Evolutionary conservation across 2,329 filamentous ascomycete species (phyloP).

Genomic region (Penicillium sp.): DNA sequence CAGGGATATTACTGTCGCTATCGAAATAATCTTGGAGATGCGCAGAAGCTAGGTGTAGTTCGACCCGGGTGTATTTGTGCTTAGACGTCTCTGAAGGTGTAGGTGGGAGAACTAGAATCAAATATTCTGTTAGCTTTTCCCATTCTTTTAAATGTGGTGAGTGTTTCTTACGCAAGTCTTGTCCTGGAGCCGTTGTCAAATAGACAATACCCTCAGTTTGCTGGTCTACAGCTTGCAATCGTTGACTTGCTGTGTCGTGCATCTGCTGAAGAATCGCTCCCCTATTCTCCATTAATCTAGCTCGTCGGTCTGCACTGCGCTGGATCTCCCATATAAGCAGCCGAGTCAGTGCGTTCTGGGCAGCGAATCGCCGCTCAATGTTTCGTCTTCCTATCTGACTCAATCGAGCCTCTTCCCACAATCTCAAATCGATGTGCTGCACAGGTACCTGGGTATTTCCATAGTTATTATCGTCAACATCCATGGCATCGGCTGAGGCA

Average conservation of each 20-base stretch:
- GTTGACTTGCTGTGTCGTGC: slow-evolving; percentile 30
- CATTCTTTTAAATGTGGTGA: not conserved
- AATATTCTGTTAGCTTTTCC: not conserved
- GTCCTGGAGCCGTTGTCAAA: slow-evolving; percentile 36
- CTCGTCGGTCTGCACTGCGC: slow-evolving; percentile 36
- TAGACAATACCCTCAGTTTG: slow-evolving; percentile 38
- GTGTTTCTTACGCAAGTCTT: slow-evolving; percentile 35
- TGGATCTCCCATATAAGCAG: slow-evolving; percentile 46
- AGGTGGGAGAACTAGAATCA: not conserved
- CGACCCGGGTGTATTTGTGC: slow-evolving; percentile 39
- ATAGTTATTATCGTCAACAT: slow-evolving; percentile 30
- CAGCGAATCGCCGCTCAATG: slow-evolving; percentile 36
- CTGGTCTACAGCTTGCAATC: slow-evolving; percentile 31
- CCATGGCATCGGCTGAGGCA: slow-evolving; percentile 27
- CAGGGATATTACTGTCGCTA: slow-evolving; percentile 39
- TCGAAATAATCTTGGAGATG: slow-evolving; percentile 44
- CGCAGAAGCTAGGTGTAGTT: slow-evolving; percentile 40
- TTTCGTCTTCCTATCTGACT: slow-evolving; percentile 40
- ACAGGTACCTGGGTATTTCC: slow-evolving; percentile 20
- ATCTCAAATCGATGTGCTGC: slow-evolving; percentile 28
- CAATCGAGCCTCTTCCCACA: slow-evolving; percentile 39
- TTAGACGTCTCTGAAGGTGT: slow-evolving; percentile 32
- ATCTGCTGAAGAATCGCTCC: slow-evolving; percentile 34
- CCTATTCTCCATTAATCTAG: slow-evolving; percentile 31
- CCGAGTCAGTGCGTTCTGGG: slow-evolving; percentile 42